Percentiles rank a stretch among this genome's conserved stretches.
Evolutionary conservation across 78 protist species (phyloP).

Genomic region (Chrysochromulina parva): DNA sequence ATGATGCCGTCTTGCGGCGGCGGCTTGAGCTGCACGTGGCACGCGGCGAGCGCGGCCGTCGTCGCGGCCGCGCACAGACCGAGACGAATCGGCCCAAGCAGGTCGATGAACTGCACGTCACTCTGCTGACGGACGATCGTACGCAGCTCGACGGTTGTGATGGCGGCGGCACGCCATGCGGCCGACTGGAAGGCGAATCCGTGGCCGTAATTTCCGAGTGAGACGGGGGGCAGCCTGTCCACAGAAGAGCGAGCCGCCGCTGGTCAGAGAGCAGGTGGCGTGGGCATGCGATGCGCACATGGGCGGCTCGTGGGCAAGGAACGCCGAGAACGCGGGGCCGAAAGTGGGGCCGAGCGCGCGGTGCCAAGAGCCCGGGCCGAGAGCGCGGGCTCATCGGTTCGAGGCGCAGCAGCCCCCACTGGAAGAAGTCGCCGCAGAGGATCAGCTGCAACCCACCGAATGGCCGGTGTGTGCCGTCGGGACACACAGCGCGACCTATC

Average conservation of each 20-base stretch:
- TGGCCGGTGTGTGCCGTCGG: background rate
- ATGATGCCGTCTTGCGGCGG: background rate
- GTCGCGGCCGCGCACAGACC: background rate
- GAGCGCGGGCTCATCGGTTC: too few species aligned
- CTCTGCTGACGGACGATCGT: background rate
- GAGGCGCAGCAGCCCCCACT: too few species aligned
- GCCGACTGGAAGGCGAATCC: background rate
- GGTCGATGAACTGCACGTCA: background rate
- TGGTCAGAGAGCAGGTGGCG: too few species aligned
- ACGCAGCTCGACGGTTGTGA: background rate
- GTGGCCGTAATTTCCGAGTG: background rate
- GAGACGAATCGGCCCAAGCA: background rate
- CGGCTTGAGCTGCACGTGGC: background rate
- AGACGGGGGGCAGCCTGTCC: too few species aligned
- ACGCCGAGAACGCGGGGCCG: too few species aligned
- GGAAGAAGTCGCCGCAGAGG: too few species aligned
- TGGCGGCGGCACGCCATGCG: background rate
- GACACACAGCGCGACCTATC: conserved; percentile 50
- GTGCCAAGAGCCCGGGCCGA: too few species aligned
- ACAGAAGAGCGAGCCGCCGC: too few species aligned
- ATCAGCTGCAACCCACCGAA: too few species aligned
- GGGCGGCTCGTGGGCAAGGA: too few species aligned
- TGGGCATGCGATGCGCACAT: too few species aligned
- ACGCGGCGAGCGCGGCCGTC: background rate
- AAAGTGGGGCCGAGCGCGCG: too few species aligned